These are phyloP conservation scores for Rachicladosporium sp. DNA, from an alignment of 2,329 filamentous ascomycete species.

Conservation along the genomic window DNA sequence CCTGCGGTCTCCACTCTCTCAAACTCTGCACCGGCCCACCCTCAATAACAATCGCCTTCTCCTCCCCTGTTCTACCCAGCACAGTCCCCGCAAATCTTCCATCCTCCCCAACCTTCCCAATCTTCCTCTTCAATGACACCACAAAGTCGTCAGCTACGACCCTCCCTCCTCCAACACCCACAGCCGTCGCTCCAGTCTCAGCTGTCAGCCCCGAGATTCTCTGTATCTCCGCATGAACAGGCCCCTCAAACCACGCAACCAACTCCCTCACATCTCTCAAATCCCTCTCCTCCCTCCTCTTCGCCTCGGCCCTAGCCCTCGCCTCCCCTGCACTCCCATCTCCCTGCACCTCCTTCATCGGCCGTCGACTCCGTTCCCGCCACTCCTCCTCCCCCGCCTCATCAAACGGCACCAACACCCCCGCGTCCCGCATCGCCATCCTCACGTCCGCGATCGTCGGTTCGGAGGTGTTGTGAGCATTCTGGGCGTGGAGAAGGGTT, in stretches of 20 bases:
- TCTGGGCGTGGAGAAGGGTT: conserved; percentile 58
- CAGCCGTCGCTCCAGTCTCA: conserved; percentile 35
- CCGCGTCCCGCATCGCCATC: conserved; percentile 72
- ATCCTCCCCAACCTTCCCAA: conserved; percentile 72
- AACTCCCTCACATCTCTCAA: conserved; percentile 66
- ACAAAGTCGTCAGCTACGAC: conserved; percentile 36
- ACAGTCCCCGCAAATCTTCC: conserved; percentile 76
- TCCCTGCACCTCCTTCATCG: conserved; percentile 27
- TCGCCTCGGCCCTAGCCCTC: conserved; percentile 27
- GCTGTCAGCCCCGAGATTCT: conserved; percentile 57
- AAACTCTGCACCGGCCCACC: conserved; percentile 60
- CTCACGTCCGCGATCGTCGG: conserved; percentile 66
- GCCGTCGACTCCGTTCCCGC: conserved; percentile 37
- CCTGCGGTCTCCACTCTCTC: conserved; percentile 45
- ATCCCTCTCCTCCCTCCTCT: conserved; percentile 53
- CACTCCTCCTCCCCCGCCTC: conserved; percentile 54
- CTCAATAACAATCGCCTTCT: conserved; percentile 62
- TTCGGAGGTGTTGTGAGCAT: conserved; percentile 54
- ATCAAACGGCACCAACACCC: conserved; percentile 58
- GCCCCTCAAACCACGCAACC: conserved; percentile 65
- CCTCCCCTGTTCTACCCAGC: conserved; percentile 61
- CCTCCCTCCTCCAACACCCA: conserved; percentile 26
- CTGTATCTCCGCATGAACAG: conserved; percentile 65
- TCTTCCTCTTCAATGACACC: conserved; percentile 70
- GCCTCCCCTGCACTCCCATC: conserved; percentile 21